These are phyloP conservation scores for Trichoderma gamsii DNA, from an alignment of 495 filamentous ascomycete genomes.

Conservation along the genomic window DNA sequence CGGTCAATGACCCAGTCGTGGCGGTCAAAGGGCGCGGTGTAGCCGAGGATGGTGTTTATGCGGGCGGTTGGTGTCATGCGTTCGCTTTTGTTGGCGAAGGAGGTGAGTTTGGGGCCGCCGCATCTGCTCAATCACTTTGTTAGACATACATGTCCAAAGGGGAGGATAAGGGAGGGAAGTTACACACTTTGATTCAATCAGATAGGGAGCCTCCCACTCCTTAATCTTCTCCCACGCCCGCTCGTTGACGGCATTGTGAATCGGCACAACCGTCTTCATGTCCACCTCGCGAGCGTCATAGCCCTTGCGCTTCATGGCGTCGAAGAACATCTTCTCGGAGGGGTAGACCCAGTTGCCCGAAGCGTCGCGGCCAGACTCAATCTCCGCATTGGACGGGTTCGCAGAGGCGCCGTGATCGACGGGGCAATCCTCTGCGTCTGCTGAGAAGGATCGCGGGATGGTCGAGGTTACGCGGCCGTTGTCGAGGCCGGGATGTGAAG, in stretches of 20 bases:
- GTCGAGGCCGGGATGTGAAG: conserved; percentile 30
- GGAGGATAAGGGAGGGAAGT: too few relatives aligned
- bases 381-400: conserved; percentile 60
- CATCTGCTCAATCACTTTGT: conserved; percentile 40
- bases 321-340: conserved; percentile 91
- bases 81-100: conserved; percentile 71
- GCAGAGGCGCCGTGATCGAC: conserved; percentile 34
- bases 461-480: conserved; percentile 70
- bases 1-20: conserved; percentile 97
- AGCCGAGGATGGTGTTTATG: conserved; percentile 74
- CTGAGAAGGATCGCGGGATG: conserved; percentile 59
- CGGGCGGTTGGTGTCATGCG: conserved; percentile 77
- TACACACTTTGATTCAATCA: conserved; percentile 45
- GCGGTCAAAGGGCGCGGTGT: conserved; percentile 85
- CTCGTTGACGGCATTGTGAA: conserved; percentile 97
- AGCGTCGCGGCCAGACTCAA: conserved; percentile 64
- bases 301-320: conserved; percentile 83
- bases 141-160: too few relatives aligned
- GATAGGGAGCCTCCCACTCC: conserved; percentile 69
- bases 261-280: conserved; percentile 87
- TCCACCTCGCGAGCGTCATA: conserved; percentile 54
- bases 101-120: conserved; percentile 73
- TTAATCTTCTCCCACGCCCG: conserved; percentile 79
- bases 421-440: conserved; percentile 17
- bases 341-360: conserved; percentile 94